Percentiles rank a stretch among this genome's conserved stretches.
phyloP scores from a whole-genome alignment of 305 asterid species.

The Striga hermonthica region DNA sequence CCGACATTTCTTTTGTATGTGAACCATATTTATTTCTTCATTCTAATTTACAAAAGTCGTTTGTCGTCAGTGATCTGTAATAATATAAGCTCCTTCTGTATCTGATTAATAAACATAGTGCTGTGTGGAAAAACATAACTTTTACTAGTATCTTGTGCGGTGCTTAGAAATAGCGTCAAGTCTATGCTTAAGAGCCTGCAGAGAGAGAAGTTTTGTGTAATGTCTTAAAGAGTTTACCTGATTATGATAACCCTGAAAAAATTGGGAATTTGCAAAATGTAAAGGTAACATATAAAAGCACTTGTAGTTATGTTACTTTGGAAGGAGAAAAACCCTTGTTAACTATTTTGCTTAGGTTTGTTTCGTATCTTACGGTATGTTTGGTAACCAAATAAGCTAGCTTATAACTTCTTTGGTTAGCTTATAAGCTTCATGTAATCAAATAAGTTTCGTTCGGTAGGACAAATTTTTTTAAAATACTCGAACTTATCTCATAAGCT shows the following conservation, averaged over 20 bases:
- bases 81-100: not conserved
- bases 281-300: not conserved
- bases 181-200: not conserved
- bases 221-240: not conserved
- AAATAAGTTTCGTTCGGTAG: too few species aligned
- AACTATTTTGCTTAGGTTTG: slow-evolving; percentile 2
- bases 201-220: too few species aligned
- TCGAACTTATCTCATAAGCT: too few species aligned
- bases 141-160: not conserved
- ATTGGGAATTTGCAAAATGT: not conserved
- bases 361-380: not conserved
- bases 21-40: not conserved
- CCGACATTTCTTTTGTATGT: not conserved
- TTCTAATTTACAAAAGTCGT: not conserved
- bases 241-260: not conserved
- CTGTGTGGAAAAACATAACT: not conserved
- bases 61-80: not conserved
- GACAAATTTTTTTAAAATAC: too few species aligned
- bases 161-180: not conserved
- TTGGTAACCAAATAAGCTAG: too few species aligned
- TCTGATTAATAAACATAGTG: not conserved
- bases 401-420: too few species aligned
- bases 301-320: not conserved
- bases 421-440: too few species aligned
- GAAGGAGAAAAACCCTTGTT: not conserved